Conservation (phyloP, 257 asterid genomes). For the Capsicum rhomboideum region DNA sequence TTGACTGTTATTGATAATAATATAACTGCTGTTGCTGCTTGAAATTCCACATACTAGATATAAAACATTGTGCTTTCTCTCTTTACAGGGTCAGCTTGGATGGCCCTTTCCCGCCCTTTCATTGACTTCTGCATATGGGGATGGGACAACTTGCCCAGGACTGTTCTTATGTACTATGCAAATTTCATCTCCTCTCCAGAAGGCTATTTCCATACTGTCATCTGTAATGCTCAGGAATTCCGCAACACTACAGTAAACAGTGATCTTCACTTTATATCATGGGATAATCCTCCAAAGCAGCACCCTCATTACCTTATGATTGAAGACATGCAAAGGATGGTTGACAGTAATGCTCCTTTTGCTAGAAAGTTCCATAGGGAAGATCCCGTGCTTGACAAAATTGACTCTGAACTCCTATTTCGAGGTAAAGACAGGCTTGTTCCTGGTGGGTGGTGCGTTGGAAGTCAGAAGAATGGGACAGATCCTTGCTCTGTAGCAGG, state of each 20-base stretch:
- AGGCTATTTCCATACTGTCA: constrained; percentile 91
- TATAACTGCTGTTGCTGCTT: not conserved
- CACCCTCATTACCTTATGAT: constrained; percentile 78
- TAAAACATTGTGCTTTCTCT: not conserved
- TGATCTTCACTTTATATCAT: constrained; percentile 86
- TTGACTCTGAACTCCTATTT: constrained; percentile 62
- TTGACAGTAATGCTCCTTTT: constrained; percentile 82
- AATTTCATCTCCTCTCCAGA: constrained; percentile 95
- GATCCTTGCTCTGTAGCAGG: constrained; percentile 84
- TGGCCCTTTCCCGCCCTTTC: constrained; percentile 86
- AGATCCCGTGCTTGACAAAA: constrained; percentile 66
- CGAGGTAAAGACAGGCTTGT: constrained; percentile 59
- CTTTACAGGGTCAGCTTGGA: constrained; percentile 94
- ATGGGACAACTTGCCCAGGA: constrained; percentile 92
- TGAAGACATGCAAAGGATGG: constrained; percentile 72
- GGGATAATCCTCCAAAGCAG: constrained; percentile 99
- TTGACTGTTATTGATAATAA: not conserved
- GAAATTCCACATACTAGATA: not conserved
- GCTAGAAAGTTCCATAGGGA: constrained; percentile 79
- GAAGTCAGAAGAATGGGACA: constrained; percentile 53
- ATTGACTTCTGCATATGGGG: constrained; percentile 95
- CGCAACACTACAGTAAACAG: constrained; percentile 79
- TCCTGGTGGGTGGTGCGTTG: constrained; percentile 94
- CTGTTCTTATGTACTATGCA: constrained; percentile 89
- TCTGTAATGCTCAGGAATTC: constrained; percentile 82